Percentiles rank a stretch among this genome's conserved stretches.
These are phyloP conservation scores for Fistulinella cinereoalba DNA, from an alignment of 1,284 basidiomycete species.

Conservation along the genomic window DNA sequence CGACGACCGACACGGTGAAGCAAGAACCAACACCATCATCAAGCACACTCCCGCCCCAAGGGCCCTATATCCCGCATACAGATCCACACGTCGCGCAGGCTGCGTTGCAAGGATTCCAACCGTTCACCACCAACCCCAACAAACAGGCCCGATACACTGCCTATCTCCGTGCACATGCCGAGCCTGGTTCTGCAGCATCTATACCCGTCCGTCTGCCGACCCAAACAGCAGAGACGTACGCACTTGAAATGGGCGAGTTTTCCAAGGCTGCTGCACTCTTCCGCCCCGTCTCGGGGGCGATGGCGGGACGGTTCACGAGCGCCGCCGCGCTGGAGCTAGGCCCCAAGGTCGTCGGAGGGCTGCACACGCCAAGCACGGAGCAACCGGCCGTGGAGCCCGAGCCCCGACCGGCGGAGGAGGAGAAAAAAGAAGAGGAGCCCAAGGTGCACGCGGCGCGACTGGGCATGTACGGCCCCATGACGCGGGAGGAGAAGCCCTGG, in stretches of 20 bases:
- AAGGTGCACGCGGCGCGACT: constrained; percentile 77
- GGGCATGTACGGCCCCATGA: constrained; percentile 87
- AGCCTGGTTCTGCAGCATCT: constrained; percentile 37
- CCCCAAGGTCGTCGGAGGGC: constrained; percentile 66
- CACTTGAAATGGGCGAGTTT: constrained; percentile 84
- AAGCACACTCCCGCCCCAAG: constrained; percentile 23
- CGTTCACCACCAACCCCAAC: constrained; percentile 73
- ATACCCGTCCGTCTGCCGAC: constrained; percentile 48
- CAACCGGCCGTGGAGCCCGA: constrained; percentile 26
- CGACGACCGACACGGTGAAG: constrained; percentile 23
- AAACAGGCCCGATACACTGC: constrained; percentile 86
- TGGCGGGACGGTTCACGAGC: constrained; percentile 90
- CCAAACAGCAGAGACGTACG: constrained; percentile 67
- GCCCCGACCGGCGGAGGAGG: constrained; percentile 38
- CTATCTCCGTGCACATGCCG: constrained; percentile 77
- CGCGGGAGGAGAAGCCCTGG: constrained; percentile 73
- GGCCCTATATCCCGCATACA: constrained; percentile 56
- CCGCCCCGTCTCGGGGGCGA: constrained; percentile 88
- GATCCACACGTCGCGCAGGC: constrained; percentile 81
- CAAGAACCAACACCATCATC: constrained; percentile 20
- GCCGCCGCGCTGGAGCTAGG: constrained; percentile 64
- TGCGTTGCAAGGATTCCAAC: constrained; percentile 87
- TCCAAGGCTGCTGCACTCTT: constrained; percentile 86
- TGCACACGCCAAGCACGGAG: constrained; percentile 62
- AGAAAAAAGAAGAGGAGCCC: constrained; percentile 61